These are phyloP conservation scores for Rhodomyrtus psidioides DNA, from an alignment of 441 rosid species.

Conservation along the genomic window DNA sequence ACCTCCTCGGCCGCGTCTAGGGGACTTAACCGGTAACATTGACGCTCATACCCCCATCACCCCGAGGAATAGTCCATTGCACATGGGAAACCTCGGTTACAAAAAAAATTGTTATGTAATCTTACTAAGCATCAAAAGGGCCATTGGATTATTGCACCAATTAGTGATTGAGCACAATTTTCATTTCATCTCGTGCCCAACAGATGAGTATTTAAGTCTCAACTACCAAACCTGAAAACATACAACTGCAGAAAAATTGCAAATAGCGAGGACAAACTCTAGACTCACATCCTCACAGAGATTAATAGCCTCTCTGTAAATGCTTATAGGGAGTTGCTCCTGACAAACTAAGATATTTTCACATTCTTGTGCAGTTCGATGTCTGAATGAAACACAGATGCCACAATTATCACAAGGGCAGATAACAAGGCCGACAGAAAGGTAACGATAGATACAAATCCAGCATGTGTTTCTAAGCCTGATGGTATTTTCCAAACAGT, in stretches of 20 bases:
- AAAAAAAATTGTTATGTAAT: not conserved
- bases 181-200: not conserved
- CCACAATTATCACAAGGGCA: conserved; percentile 3
- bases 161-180: not conserved
- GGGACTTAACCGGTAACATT: too few species aligned
- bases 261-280: not conserved
- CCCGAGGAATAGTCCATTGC: too few species aligned
- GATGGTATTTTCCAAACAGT: conserved; percentile 65
- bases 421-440: conserved; percentile 4
- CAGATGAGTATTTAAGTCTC: not conserved
- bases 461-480: conserved; percentile 38
- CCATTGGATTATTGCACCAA: not conserved
- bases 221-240: not conserved
- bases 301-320: not conserved
- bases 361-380: not conserved
- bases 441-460: conserved; percentile 15
- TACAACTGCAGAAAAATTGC: not conserved
- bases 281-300: not conserved
- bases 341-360: not conserved
- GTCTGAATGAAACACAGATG: conserved; percentile 2
- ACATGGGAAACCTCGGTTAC: too few species aligned
- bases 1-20: too few species aligned
- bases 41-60: too few species aligned
- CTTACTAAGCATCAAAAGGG: not conserved
- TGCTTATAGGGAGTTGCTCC: not conserved